Evolutionary conservation across 495 filamentous ascomycete genomes (phyloP).

Genomic region (Daldinia loculata): DNA sequence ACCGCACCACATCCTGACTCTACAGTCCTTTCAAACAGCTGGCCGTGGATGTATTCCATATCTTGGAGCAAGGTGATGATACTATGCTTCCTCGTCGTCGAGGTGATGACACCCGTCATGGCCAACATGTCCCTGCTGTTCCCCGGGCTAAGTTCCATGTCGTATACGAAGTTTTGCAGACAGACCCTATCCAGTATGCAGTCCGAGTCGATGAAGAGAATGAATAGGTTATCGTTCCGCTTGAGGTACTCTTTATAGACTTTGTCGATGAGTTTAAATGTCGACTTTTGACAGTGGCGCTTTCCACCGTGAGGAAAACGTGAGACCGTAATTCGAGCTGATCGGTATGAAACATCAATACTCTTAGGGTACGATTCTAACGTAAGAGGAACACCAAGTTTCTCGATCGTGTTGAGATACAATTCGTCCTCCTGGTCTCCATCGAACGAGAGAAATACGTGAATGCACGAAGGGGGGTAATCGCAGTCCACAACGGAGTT

Average conservation of each 20-base stretch:
- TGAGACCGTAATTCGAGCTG: constrained; percentile 87
- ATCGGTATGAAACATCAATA: constrained; percentile 87
- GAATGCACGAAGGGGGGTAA: constrained; percentile 91
- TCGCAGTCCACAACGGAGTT: constrained; percentile 95
- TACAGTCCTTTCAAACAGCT: constrained; percentile 95
- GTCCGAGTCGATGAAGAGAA: constrained; percentile 98
- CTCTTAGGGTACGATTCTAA: constrained; percentile 84
- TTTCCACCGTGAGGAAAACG: constrained; percentile 95
- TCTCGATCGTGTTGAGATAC: constrained; percentile 87
- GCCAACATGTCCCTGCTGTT: constrained; percentile 94
- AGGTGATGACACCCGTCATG: constrained; percentile 98
- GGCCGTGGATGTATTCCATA: constrained; percentile 98
- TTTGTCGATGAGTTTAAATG: constrained; percentile 93
- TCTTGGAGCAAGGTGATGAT: constrained; percentile 94
- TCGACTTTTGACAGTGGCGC: constrained; percentile 90
- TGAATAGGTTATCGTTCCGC: constrained; percentile 90
- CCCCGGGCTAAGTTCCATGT: constrained; percentile 97
- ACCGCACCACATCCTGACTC: constrained; percentile 96
- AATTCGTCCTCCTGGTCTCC: constrained; percentile 88
- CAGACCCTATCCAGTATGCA: constrained; percentile 94
- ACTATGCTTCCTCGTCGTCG: constrained; percentile 87
- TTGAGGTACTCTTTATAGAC: constrained; percentile 91
- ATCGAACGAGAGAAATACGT: constrained; percentile 97
- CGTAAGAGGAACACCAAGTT: constrained; percentile 82
- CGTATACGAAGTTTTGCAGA: constrained; percentile 98